Evolutionary conservation across 192 early-diverging fungal species (phyloP).

Genomic region (Umbelopsis ramanniana): DNA sequence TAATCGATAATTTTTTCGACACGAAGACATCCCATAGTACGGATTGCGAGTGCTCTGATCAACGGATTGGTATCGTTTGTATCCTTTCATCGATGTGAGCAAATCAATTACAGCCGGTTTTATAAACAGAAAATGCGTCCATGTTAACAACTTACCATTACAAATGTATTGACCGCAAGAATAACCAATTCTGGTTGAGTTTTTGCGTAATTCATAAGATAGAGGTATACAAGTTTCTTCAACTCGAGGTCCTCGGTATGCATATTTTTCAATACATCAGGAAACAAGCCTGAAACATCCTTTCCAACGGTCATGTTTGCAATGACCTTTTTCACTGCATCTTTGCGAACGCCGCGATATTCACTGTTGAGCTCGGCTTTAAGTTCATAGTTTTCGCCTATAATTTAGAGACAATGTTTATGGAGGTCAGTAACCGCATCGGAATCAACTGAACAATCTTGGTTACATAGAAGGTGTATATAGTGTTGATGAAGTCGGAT

Average conservation of each 20-base stretch:
- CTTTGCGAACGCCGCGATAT: conserved; percentile 94
- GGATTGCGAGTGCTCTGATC: conserved; percentile 93
- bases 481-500: neutral
- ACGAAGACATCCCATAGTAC: conserved; percentile 98
- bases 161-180: conserved; percentile 96
- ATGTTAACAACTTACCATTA: conserved; percentile 64
- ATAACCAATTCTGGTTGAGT: conserved; percentile 96
- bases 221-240: conserved; percentile 98
- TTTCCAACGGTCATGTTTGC: conserved; percentile 99
- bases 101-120: neutral
- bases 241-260: conserved; percentile 97
- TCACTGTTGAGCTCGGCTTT: conserved; percentile 96
- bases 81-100: conserved; percentile 59
- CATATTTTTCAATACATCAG: conserved; percentile 99
- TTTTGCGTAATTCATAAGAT: conserved; percentile 98
- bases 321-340: conserved; percentile 98
- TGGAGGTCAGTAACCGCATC: neutral
- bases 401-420: neutral
- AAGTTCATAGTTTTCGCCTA: conserved; percentile 98
- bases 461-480: neutral
- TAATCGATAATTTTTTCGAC: conserved; percentile 96
- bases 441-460: neutral
- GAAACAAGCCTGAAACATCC: conserved; percentile 93
- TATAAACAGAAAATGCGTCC: too few relatives aligned
- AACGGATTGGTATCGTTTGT: conserved; percentile 94